A percentile compares a stretch with the other conserved stretches of the same genome.
Evolutionary conservation across 1,284 basidiomycete genomes (phyloP).

Genomic region (Caloboletus inedulis): DNA sequence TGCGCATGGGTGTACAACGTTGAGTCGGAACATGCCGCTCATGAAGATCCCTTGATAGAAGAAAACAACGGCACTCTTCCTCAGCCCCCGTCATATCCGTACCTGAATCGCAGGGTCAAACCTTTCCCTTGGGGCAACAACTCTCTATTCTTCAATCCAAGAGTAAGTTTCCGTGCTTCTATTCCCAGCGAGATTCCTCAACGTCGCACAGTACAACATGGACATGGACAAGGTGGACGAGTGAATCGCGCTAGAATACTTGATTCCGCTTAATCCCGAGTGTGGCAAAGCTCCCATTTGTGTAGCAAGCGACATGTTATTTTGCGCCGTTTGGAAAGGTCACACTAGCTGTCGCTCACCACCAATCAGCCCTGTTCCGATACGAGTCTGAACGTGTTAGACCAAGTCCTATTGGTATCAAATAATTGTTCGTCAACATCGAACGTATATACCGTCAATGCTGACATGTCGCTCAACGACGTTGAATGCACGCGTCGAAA

Average conservation of each 20-base stretch:
- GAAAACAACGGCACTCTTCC: constrained; percentile 77
- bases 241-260: constrained; percentile 16
- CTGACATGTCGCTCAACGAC: neutral
- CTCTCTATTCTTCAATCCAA: constrained; percentile 76
- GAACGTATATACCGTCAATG: neutral
- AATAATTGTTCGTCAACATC: constrained; percentile 8
- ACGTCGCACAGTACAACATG: constrained; percentile 48
- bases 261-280: neutral
- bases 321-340: neutral
- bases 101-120: constrained; percentile 72
- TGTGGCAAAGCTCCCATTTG: neutral
- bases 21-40: constrained; percentile 71
- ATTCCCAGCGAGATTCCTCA: neutral
- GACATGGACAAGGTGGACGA: constrained; percentile 47
- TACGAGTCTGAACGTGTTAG: neutral
- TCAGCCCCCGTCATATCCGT: constrained; percentile 67
- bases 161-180: constrained; percentile 42
- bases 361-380: neutral
- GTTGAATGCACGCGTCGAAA: neutral
- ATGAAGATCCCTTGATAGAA: constrained; percentile 66
- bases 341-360: neutral
- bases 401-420: constrained; percentile 3
- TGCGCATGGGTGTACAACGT: constrained; percentile 72
- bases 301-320: neutral
- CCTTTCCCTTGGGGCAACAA: constrained; percentile 83